These are phyloP conservation scores for Pilobolus umbonatus DNA, from an alignment of 192 early-diverging fungal genomes.

Conservation along the genomic window DNA sequence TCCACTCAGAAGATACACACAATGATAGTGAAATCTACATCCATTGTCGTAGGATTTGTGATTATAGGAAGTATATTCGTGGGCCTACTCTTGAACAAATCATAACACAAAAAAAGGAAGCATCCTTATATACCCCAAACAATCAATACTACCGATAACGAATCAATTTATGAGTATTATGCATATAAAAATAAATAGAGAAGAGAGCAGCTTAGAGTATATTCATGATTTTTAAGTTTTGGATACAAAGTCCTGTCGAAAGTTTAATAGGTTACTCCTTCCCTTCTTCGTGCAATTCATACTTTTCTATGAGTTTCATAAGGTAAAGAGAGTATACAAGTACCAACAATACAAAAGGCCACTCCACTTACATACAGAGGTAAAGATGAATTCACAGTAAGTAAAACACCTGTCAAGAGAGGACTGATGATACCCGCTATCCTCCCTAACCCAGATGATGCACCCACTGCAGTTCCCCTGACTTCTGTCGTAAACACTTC, in stretches of 20 bases:
- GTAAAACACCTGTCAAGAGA: conserved; percentile 61
- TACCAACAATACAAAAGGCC: conserved; percentile 49
- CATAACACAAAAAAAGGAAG: background rate
- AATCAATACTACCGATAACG: too few relatives aligned
- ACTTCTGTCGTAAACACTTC: conserved; percentile 76
- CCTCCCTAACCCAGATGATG: conserved; percentile 70
- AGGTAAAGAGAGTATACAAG: conserved; percentile 67
- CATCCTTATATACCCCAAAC: too few relatives aligned
- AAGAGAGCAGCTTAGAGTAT: too few relatives aligned
- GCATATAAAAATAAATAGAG: too few relatives aligned
- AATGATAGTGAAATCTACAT: conserved; percentile 16
- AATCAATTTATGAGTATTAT: too few relatives aligned
- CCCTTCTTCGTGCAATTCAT: too few relatives aligned
- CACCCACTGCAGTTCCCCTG: conserved; percentile 76
- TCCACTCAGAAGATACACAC: conserved; percentile 3
- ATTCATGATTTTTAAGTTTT: too few relatives aligned
- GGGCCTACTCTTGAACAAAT: conserved; percentile 1
- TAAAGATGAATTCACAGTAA: conserved; percentile 48
- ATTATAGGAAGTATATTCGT: conserved; percentile 31
- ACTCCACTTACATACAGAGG: conserved; percentile 65
- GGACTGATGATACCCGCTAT: conserved; percentile 74
- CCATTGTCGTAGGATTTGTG: conserved; percentile 24
- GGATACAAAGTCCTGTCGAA: too few relatives aligned
- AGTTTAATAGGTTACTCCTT: too few relatives aligned
- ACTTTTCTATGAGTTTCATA: conserved; percentile 54